phyloP scores from a whole-genome alignment of 2,329 filamentous ascomycete genomes.

The Cercospora brassicicola region DNA sequence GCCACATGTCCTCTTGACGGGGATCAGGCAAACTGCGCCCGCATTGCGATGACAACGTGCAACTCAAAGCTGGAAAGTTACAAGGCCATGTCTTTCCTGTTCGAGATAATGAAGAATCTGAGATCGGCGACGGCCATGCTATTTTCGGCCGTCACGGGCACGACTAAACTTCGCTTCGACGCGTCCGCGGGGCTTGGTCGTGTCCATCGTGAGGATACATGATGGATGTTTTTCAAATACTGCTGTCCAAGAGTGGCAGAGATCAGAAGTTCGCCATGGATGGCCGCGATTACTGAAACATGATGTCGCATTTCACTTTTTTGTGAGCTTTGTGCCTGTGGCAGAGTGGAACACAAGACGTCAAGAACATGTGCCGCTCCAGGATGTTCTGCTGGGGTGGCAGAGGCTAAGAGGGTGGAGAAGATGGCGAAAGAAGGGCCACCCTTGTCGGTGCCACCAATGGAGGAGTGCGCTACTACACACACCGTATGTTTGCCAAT shows the following conservation, averaged over 20 bases:
- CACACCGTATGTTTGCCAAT: background rate
- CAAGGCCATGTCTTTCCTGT: background rate
- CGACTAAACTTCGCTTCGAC: background rate
- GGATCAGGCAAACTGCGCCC: background rate
- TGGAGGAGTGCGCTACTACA: background rate
- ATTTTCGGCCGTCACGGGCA: background rate
- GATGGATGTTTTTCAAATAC: background rate
- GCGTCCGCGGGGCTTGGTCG: background rate
- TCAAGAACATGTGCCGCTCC: slow-evolving; percentile 9
- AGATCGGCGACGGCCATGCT: slow-evolving; percentile 1
- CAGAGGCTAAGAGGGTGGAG: background rate
- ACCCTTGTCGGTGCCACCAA: background rate
- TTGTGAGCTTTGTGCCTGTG: background rate
- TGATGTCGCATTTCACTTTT: background rate
- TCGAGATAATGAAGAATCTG: background rate
- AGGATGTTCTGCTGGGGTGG: background rate
- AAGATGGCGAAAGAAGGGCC: slow-evolving; percentile 3
- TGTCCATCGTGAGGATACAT: background rate
- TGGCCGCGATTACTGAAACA: background rate
- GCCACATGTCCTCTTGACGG: background rate
- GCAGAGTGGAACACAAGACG: slow-evolving; percentile 10
- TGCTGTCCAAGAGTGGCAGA: background rate
- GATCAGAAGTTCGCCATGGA: background rate
- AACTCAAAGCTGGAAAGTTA: background rate
- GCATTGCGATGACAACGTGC: background rate